A percentile compares a stretch with the other conserved stretches of the same genome.
Conservation (phyloP, 768 basidiomycete genomes). For the Mycena vulgaris region DNA sequence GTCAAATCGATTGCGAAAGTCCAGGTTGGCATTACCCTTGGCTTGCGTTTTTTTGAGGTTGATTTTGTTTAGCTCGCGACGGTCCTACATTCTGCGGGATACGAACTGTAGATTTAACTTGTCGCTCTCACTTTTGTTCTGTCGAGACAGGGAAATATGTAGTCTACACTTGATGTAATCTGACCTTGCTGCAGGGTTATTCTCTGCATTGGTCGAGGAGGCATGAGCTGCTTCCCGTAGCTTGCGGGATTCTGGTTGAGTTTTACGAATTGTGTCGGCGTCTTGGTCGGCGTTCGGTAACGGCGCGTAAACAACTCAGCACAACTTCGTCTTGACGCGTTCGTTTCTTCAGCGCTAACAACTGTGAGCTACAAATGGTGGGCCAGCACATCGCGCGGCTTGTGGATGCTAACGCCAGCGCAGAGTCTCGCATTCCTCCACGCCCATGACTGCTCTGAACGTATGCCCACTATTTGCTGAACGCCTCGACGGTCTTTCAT, state of each 20-base stretch:
- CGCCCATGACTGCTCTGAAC: slow-evolving; percentile 83
- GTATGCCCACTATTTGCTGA: slow-evolving; percentile 57
- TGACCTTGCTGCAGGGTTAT: not conserved
- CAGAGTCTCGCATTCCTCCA: slow-evolving; percentile 84
- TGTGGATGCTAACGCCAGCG: not conserved
- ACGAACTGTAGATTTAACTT: slow-evolving; percentile 50
- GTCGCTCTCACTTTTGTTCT: too few relatives aligned
- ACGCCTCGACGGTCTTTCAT: slow-evolving; percentile 40
- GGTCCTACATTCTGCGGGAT: slow-evolving; percentile 79
- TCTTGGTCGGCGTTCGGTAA: too few relatives aligned
- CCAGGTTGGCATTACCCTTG: slow-evolving; percentile 61
- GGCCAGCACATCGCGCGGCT: not conserved
- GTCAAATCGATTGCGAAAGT: slow-evolving; percentile 89
- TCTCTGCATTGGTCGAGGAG: too few relatives aligned
- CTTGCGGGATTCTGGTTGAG: too few relatives aligned
- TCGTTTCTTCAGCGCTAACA: slow-evolving; percentile 3
- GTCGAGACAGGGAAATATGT: too few relatives aligned
- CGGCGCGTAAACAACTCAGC: not conserved
- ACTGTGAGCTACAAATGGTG: slow-evolving; percentile 27
- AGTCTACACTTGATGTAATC: slow-evolving; percentile 7
- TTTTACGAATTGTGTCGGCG: too few relatives aligned
- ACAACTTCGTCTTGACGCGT: not conserved
- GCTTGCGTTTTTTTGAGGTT: not conserved
- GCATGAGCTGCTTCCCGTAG: too few relatives aligned
- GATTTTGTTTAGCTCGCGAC: slow-evolving; percentile 72